phyloP scores from a whole-genome alignment of 2,329 filamentous ascomycete species.

The Talaromyces islandicus region DNA sequence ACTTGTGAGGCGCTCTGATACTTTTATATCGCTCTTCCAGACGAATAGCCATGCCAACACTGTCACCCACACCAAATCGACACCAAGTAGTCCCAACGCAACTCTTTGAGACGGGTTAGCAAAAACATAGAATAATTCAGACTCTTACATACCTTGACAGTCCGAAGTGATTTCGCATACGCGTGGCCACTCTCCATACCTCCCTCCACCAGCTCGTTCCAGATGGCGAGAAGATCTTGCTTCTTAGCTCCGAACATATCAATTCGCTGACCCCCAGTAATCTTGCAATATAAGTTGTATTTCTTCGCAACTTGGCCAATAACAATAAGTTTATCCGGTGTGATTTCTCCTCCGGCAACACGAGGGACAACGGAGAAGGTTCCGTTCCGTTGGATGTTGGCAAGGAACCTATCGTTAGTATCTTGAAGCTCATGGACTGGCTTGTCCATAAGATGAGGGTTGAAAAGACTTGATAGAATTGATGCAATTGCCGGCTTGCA shows the following conservation, averaged over 20 bases:
- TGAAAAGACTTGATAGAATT: constrained; percentile 77
- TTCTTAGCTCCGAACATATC: constrained; percentile 90
- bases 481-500: constrained; percentile 80
- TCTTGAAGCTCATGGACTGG: constrained; percentile 72
- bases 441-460: constrained; percentile 71
- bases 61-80: constrained; percentile 80
- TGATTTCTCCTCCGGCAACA: constrained; percentile 80
- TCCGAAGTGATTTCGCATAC: constrained; percentile 81
- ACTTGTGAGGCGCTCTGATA: constrained; percentile 81
- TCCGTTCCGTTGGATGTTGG: constrained; percentile 85
- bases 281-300: constrained; percentile 81
- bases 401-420: constrained; percentile 82
- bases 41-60: constrained; percentile 82
- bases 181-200: constrained; percentile 89
- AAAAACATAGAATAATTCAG: neutral
- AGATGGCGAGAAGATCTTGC: constrained; percentile 76
- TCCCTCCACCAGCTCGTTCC: constrained; percentile 71
- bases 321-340: constrained; percentile 73
- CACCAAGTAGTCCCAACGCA: constrained; percentile 93
- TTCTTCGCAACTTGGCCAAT: constrained; percentile 81
- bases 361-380: constrained; percentile 85
- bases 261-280: constrained; percentile 85
- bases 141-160: constrained; percentile 58
- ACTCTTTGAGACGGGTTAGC: constrained; percentile 41
- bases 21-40: constrained; percentile 89